Evolutionary conservation across 441 rosid genomes (phyloP), one percentile per base, ranked within the genome.

Genomic region (Populus hybrid): DNA sequence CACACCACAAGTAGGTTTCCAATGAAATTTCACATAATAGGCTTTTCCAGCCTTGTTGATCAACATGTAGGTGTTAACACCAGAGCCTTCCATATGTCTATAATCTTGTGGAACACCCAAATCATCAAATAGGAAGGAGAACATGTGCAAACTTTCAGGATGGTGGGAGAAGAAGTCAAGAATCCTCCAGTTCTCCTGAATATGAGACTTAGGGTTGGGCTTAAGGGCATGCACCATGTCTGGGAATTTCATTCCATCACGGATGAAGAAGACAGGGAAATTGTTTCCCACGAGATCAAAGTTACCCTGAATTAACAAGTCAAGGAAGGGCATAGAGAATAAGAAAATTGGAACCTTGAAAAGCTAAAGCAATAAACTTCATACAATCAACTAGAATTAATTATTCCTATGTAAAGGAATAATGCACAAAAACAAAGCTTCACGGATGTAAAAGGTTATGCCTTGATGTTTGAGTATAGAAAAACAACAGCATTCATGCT

Each of bases 231-330:
- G 99, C 26, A 95, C 90, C 94, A 92, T 81, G 86, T 95, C 99
- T 29, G 99, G 97, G 87, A 95, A 95, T 76, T 95, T 91, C 90
- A 94, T 29, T 29, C 31, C 31, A 29, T 29, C 31, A 29, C 31
- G 31, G 31, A 29, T 29, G 31, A 29, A 29, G 85, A 95, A 95
- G 77, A 95, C 99, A 12, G 97, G 98, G 86, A 94, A 91, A 84
- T 95, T 95, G 92, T 92, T 95, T 61, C 99, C 99, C 80, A 95
- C 98, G 9, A 95, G 94, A 89, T 95, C 99, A 84, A 95, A 95
- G 79, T 95, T 95, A 50, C 99, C 99, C 98, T 95, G 88, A n/a
- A n/a, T 45, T 31, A 79, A 23, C 56, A 33, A 71, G 31, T 29
- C 31, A 72, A 9, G 26, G 11, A 72, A 9, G 11, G 33, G 4